Percentiles rank a stretch among this genome's conserved stretches.
These are phyloP conservation scores for Phellopilus nigrolimitatus DNA, from an alignment of 1,284 basidiomycete species.

Conservation along the genomic window DNA sequence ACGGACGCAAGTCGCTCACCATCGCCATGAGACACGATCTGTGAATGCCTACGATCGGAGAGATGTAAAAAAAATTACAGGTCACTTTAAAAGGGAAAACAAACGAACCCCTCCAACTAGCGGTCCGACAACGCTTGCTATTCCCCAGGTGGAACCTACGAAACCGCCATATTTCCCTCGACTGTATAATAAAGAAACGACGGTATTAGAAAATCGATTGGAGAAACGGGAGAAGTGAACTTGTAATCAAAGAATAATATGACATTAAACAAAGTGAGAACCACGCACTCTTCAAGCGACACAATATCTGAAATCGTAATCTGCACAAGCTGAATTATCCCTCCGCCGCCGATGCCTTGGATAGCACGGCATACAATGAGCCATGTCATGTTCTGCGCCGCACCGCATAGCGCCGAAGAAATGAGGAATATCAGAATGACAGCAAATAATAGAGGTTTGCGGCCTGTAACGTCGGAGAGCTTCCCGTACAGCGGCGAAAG, in stretches of 20 bases:
- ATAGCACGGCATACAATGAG: constrained; percentile 71
- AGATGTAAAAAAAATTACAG: constrained; percentile 1
- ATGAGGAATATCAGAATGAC: constrained; percentile 71
- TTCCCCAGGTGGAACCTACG: constrained; percentile 77
- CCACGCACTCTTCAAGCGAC: constrained; percentile 70
- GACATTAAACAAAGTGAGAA: too few relatives aligned
- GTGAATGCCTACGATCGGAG: constrained; percentile 47
- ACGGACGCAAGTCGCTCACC: constrained; percentile 35
- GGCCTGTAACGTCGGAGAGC: constrained; percentile 60
- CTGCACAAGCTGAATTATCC: constrained; percentile 59
- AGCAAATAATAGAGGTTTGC: constrained; percentile 71
- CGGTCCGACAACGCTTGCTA: constrained; percentile 76
- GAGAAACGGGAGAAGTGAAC: too few relatives aligned
- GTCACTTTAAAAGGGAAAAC: too few relatives aligned
- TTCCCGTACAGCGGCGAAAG: constrained; percentile 74
- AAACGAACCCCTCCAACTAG: constrained; percentile 63
- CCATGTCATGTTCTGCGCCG: constrained; percentile 74
- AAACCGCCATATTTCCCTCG: constrained; percentile 73
- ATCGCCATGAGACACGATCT: constrained; percentile 71
- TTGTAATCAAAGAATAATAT: too few relatives aligned
- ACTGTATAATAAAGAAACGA: constrained; percentile 38
- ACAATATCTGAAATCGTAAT: constrained; percentile 82
- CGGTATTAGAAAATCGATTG: background rate
- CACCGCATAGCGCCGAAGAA: constrained; percentile 78
- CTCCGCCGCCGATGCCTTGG: constrained; percentile 81